phyloP scores from a whole-genome alignment of 2,329 filamentous ascomycete species.

The Keithomyces neogunnii region DNA sequence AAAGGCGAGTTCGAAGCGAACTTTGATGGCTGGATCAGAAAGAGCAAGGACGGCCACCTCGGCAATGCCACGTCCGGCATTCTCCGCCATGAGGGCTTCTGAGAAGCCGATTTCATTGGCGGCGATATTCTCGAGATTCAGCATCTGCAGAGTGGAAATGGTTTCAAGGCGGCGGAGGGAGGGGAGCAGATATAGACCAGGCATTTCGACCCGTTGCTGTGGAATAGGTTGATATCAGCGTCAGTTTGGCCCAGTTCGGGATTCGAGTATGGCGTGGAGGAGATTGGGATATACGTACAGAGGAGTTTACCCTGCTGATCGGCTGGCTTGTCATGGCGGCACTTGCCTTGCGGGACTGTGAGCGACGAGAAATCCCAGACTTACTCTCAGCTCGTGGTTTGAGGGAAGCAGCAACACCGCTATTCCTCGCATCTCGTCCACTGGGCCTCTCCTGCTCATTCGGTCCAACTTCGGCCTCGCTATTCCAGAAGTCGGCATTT shows the following conservation, averaged over 20 bases:
- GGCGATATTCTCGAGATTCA: conserved; percentile 86
- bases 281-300: conserved; percentile 25
- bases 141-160: conserved; percentile 72
- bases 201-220: conserved; percentile 27
- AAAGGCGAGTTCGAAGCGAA: conserved; percentile 37
- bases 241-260: conserved; percentile 21
- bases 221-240: conserved; percentile 19
- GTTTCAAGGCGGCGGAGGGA: conserved; percentile 52
- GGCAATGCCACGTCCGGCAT: conserved; percentile 79
- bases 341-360: conserved; percentile 51
- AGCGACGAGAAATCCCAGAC: conserved; percentile 37
- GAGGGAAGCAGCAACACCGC: conserved; percentile 17
- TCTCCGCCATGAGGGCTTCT: conserved; percentile 87
- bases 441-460: conserved; percentile 38
- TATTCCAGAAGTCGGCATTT: conserved; percentile 59
- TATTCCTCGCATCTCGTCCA: conserved; percentile 42
- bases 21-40: conserved; percentile 50
- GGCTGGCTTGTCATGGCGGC: conserved; percentile 29
- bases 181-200: conserved; percentile 44
- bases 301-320: conserved; percentile 40
- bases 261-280: conserved; percentile 20
- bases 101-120: conserved; percentile 79
- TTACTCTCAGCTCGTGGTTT: conserved; percentile 43
- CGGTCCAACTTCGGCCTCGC: conserved; percentile 58
- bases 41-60: conserved; percentile 70